Conservation (phyloP, 2,329 filamentous ascomycete species). For the Aspergillus fijiensis region DNA sequence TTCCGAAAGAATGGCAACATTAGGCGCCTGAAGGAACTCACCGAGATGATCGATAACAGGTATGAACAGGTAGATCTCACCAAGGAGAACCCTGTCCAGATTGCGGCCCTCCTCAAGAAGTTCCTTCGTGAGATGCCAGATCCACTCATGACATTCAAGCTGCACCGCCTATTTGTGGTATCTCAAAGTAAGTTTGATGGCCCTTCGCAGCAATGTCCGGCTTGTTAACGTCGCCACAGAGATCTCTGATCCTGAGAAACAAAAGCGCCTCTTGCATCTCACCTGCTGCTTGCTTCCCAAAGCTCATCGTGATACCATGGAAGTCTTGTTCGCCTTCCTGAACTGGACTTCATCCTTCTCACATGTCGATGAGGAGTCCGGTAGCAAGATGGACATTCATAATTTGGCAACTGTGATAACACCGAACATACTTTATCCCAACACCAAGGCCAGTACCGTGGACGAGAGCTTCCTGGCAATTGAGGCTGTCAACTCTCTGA, state of each 20-base stretch:
- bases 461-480: constrained; percentile 91
- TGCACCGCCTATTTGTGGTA: constrained; percentile 85
- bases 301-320: constrained; percentile 85
- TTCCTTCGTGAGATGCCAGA: constrained; percentile 94
- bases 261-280: constrained; percentile 82
- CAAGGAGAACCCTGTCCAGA: constrained; percentile 86
- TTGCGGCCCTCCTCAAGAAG: constrained; percentile 90
- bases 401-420: constrained; percentile 97
- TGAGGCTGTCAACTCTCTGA: constrained; percentile 85
- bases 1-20: constrained; percentile 99
- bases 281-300: constrained; percentile 92
- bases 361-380: constrained; percentile 92
- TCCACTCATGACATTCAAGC: constrained; percentile 89
- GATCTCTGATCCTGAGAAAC: constrained; percentile 76
- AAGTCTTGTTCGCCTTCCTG: constrained; percentile 92
- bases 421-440: constrained; percentile 85
- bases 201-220: background rate
- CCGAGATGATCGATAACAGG: constrained; percentile 81
- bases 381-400: constrained; percentile 98
- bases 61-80: constrained; percentile 83
- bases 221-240: constrained; percentile 45
- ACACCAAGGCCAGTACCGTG: constrained; percentile 67
- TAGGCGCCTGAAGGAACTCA: constrained; percentile 82
- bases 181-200: constrained; percentile 65
- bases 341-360: constrained; percentile 98